Evolutionary conservation across 148 eudicot genomes (phyloP).

Genomic region (Chenopodium berlandieri): DNA sequence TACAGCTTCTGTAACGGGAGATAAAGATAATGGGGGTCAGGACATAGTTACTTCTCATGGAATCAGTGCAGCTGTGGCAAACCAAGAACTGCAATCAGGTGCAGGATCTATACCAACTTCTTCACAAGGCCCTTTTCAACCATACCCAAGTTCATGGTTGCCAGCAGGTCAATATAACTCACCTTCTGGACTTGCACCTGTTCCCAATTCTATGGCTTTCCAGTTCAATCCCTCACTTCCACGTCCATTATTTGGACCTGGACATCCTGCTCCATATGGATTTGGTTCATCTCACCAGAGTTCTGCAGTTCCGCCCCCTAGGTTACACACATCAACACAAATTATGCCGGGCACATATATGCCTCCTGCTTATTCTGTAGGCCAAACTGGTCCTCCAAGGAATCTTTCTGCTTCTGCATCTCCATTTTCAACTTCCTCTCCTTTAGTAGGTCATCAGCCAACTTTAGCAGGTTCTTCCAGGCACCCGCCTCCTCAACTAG

Average conservation of each 20-base stretch:
- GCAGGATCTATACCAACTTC: conserved; percentile 40
- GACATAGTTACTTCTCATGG: conserved; percentile 29
- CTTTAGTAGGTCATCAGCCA: conserved; percentile 33
- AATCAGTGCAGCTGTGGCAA: conserved; percentile 30
- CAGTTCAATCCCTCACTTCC: conserved; percentile 40
- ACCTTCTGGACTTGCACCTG: conserved; percentile 30
- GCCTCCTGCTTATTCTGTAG: conserved; percentile 34
- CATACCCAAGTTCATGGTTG: conserved; percentile 57
- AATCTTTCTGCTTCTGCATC: conserved; percentile 32
- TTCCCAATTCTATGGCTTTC: conserved; percentile 37
- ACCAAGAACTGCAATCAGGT: conserved; percentile 42
- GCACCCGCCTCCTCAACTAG: conserved; percentile 23
- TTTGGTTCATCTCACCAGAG: conserved; percentile 44
- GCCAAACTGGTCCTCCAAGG: conserved; percentile 46
- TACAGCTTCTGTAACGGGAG: conserved; percentile 41
- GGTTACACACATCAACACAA: conserved; percentile 45
- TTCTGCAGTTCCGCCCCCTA: conserved; percentile 32
- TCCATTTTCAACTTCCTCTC: conserved; percentile 33
- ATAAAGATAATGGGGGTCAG: conserved; percentile 33
- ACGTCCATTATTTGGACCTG: conserved; percentile 43
- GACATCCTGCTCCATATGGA: conserved; percentile 36
- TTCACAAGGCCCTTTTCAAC: conserved; percentile 45
- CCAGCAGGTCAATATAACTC: conserved; percentile 34
- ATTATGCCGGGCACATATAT: conserved; percentile 37
- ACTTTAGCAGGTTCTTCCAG: conserved; percentile 29